These are phyloP conservation scores for Chytriomyces sp. DNA, from an alignment of 192 early-diverging fungal species.

Conservation along the genomic window DNA sequence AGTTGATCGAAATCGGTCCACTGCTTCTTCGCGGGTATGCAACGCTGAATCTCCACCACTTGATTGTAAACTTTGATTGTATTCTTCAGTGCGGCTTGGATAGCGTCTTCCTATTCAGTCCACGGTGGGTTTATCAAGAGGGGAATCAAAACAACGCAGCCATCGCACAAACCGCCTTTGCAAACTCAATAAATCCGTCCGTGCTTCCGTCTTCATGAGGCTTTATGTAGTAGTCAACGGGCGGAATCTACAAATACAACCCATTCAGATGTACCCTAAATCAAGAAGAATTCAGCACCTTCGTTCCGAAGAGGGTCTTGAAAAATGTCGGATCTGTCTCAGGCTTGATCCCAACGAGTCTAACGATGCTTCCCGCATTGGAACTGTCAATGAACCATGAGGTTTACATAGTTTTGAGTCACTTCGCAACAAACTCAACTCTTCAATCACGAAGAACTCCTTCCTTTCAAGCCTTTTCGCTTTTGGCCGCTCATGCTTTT, in stretches of 20 bases:
- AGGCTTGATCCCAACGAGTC: slow-evolving; percentile 20
- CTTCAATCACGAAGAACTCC: slow-evolving; percentile 21
- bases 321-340: slow-evolving; percentile 21
- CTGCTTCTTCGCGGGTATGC: slow-evolving; percentile 35
- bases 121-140: not conserved
- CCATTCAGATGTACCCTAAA: no score
- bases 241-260: slow-evolving; percentile 29
- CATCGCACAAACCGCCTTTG: slow-evolving; percentile 24
- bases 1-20: slow-evolving; percentile 38
- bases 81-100: slow-evolving; percentile 8
- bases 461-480: not conserved
- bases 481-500: not conserved
- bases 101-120: slow-evolving; percentile 32
- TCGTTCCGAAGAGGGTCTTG: slow-evolving; percentile 25
- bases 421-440: slow-evolving; percentile 21
- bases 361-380: slow-evolving; percentile 38
- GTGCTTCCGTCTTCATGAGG: slow-evolving; percentile 42
- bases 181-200: slow-evolving; percentile 52
- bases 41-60: slow-evolving; percentile 34
- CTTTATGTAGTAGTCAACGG: slow-evolving; percentile 49
- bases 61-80: slow-evolving; percentile 29
- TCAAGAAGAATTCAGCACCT: not conserved
- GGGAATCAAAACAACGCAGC: not conserved
- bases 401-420: not conserved
- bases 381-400: slow-evolving; percentile 4